These are phyloP conservation scores for Pseudonitzschia multistriata DNA, from an alignment of 108 stramenopile genomes.

Conservation along the genomic window DNA sequence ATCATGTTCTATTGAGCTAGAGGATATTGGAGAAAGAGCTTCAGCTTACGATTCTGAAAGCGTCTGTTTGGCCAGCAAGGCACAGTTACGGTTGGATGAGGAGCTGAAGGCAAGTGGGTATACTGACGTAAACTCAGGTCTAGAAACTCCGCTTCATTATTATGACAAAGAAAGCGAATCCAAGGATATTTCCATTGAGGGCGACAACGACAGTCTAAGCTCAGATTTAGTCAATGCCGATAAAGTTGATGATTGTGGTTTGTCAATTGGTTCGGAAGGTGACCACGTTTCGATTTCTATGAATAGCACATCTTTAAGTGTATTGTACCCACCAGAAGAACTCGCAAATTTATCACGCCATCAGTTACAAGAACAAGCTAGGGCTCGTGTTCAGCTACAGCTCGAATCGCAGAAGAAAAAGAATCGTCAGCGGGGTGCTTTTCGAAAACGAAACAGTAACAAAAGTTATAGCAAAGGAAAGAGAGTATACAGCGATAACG, in stretches of 20 bases:
- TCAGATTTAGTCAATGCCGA: conserved; percentile 26
- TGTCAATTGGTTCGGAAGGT: conserved; percentile 36
- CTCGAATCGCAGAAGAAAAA: conserved; percentile 69
- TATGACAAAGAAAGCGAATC: conserved; percentile 41
- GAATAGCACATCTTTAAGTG: conserved; percentile 9
- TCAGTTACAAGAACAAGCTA: conserved; percentile 68
- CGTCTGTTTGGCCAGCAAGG: conserved; percentile 37
- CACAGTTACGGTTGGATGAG: conserved; percentile 71
- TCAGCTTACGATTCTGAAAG: conserved; percentile 3
- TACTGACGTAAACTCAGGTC: conserved; percentile 61
- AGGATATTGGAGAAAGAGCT: conserved; percentile 22
- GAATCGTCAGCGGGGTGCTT: conserved; percentile 62
- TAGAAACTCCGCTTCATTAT: conserved; percentile 76
- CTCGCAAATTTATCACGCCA: conserved; percentile 32
- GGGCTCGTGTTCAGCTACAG: conserved; percentile 67
- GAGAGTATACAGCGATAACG: conserved; percentile 39
- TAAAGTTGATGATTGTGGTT: conserved; percentile 45
- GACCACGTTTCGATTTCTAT: conserved; percentile 2
- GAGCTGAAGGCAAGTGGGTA: conserved; percentile 81
- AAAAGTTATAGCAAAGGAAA: conserved; percentile 84
- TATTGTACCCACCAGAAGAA: background rate
- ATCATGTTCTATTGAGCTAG: conserved; percentile 18
- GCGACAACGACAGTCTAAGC: conserved; percentile 14
- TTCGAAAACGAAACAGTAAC: conserved; percentile 77
- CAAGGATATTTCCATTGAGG: conserved; percentile 22